Evolutionary conservation across 2,329 filamentous ascomycete species (phyloP).

Genomic region (Colletotrichum echinochloae): DNA sequence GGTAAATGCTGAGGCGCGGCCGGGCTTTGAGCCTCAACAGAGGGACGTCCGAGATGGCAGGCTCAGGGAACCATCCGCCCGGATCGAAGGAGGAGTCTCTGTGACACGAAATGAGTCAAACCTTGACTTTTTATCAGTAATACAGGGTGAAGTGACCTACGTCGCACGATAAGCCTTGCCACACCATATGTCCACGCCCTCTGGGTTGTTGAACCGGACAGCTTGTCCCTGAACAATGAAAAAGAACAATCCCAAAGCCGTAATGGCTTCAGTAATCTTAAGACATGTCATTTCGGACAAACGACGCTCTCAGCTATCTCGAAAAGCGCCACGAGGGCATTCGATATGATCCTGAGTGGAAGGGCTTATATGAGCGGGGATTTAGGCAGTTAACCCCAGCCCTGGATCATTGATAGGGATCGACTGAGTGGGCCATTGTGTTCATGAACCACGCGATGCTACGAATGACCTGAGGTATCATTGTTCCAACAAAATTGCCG

Average conservation of each 20-base stretch:
- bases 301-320: not conserved
- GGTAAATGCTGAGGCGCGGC: slow-evolving; percentile 60
- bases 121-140: not conserved
- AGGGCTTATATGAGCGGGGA: slow-evolving; percentile 23
- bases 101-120: not conserved
- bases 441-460: not conserved
- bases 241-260: not conserved
- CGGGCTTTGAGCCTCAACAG: slow-evolving; percentile 58
- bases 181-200: slow-evolving; percentile 38
- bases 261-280: not conserved
- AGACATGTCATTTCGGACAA: not conserved
- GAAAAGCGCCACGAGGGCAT: not conserved
- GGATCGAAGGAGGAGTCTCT: slow-evolving; percentile 58
- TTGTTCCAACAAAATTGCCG: not conserved
- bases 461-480: not conserved
- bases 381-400: not conserved
- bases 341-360: too few species aligned
- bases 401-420: slow-evolving; percentile 18
- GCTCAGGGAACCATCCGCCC: slow-evolving; percentile 56
- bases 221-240: slow-evolving; percentile 10
- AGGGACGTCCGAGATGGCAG: slow-evolving; percentile 48
- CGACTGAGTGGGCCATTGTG: not conserved
- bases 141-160: not conserved
- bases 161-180: slow-evolving; percentile 34
- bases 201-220: slow-evolving; percentile 32